Conservation (phyloP, 148 eudicot species). For the Rheum nobile region DNA sequence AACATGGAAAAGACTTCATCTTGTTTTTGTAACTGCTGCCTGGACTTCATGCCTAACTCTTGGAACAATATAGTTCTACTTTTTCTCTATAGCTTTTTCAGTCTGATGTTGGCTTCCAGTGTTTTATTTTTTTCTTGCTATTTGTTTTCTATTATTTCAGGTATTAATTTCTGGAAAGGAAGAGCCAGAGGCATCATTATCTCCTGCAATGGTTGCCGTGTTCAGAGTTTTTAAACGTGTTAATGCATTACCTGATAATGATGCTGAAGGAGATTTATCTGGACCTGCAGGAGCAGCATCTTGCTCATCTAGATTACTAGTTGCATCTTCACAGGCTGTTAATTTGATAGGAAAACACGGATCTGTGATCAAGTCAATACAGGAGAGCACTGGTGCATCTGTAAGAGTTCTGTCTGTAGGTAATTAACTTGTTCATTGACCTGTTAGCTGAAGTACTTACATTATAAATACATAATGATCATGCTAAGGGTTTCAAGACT, state of each 20-base stretch:
- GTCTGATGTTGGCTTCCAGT: conserved; percentile 1
- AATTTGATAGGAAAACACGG: conserved; percentile 37
- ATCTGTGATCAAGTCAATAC: conserved; percentile 33
- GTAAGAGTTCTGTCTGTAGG: conserved; percentile 68
- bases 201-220: conserved; percentile 42
- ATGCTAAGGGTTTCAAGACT: background rate
- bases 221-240: conserved; percentile 32
- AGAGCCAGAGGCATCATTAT: conserved; percentile 27
- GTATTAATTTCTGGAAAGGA: conserved; percentile 43
- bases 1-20: background rate
- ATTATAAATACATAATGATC: background rate
- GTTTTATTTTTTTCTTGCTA: background rate
- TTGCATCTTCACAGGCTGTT: conserved; percentile 31
- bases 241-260: conserved; percentile 23
- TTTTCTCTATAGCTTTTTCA: background rate
- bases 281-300: conserved; percentile 25
- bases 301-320: conserved; percentile 30
- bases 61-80: background rate
- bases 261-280: conserved; percentile 9
- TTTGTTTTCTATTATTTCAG: conserved; percentile 8
- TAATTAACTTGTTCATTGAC: conserved; percentile 9
- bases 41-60: background rate
- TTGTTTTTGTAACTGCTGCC: background rate
- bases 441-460: background rate
- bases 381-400: conserved; percentile 64